Percentiles rank a stretch among this genome's conserved stretches.
phyloP scores from a whole-genome alignment of 352 stramenopile species.

The Pythium rishiriense region DNA sequence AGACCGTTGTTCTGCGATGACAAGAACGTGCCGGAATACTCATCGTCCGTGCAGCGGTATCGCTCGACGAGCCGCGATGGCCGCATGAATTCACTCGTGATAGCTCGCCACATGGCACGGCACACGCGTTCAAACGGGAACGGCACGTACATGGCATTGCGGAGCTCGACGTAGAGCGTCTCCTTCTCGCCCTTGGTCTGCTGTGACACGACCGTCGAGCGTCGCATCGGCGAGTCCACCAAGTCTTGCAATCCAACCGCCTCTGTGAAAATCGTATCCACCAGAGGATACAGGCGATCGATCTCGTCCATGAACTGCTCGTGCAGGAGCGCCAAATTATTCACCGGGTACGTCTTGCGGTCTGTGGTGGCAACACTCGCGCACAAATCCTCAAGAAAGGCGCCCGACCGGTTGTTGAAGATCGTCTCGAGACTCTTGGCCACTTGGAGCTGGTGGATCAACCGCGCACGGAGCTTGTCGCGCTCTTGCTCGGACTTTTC shows the following conservation, averaged over 20 bases:
- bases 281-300: conserved; percentile 7
- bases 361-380: background rate
- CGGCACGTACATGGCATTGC: conserved; percentile 9
- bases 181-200: background rate
- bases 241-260: background rate
- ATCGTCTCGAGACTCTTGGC: conserved; percentile 22
- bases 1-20: background rate
- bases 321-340: conserved; percentile 17
- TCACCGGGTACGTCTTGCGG: conserved; percentile 7
- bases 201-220: background rate
- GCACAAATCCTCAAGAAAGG: conserved; percentile 16
- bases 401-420: conserved; percentile 15
- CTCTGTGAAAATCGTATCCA: conserved; percentile 5
- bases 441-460: conserved; percentile 22
- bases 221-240: background rate
- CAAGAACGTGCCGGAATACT: conserved; percentile 11
- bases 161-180: conserved; percentile 13
- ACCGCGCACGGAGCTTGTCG: background rate
- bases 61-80: conserved; percentile 11
- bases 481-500: conserved; percentile 11
- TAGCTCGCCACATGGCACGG: conserved; percentile 11
- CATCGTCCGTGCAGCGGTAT: conserved; percentile 13
- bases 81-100: conserved; percentile 18
- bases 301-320: conserved; percentile 20
- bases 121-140: conserved; percentile 20